Percentiles rank a stretch among this genome's conserved stretches.
These are phyloP conservation scores for Triticum dicoccoides DNA, from an alignment of 176 grass and related monocot species.

Conservation along the genomic window DNA sequence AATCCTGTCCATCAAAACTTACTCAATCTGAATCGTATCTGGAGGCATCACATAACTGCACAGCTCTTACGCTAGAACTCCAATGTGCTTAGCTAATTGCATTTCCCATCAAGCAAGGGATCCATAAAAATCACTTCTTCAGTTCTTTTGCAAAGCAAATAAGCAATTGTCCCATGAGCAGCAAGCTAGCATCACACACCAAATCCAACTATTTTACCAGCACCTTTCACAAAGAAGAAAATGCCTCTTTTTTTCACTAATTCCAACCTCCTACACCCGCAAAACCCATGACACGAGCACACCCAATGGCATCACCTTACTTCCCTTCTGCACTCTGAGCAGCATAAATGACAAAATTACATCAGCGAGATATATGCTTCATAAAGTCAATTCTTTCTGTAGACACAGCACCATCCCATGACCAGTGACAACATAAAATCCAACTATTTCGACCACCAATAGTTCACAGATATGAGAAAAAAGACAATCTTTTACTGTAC, in stretches of 20 bases:
- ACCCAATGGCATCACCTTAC: conserved; percentile 5
- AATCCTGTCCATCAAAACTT: conserved; percentile 16
- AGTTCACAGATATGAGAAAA: conserved; percentile 14
- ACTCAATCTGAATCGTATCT: background rate
- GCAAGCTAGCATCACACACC: background rate
- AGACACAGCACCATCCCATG: background rate
- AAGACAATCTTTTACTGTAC: background rate
- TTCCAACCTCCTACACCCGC: background rate
- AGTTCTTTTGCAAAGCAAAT: background rate
- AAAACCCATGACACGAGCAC: background rate
- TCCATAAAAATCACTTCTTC: background rate
- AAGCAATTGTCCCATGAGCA: conserved; percentile 13
- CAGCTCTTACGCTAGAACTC: background rate
- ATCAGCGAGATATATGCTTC: conserved; percentile 7
- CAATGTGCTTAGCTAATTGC: background rate
- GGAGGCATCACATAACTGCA: background rate
- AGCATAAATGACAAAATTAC: conserved; percentile 10
- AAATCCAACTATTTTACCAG: conserved; percentile 8
- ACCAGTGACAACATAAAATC: background rate
- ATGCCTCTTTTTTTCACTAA: background rate
- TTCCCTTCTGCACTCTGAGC: background rate
- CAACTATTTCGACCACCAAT: background rate
- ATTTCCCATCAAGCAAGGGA: conserved; percentile 3
- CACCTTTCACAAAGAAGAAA: conserved; percentile 6
- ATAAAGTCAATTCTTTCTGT: background rate